phyloP scores from a whole-genome alignment of 257 asterid genomes.

The Anisodus acutangulus region DNA sequence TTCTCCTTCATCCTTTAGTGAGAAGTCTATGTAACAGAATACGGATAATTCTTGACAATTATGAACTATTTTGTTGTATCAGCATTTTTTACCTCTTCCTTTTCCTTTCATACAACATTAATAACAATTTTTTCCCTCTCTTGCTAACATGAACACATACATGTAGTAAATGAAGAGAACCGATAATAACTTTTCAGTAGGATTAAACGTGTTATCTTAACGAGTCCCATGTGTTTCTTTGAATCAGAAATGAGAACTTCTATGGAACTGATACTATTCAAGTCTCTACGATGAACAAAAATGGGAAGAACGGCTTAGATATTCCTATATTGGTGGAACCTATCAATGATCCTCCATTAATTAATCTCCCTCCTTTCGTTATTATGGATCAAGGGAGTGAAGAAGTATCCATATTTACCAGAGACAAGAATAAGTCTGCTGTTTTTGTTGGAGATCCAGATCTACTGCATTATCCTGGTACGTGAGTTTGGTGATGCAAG shows the following conservation, averaged over 20 bases:
- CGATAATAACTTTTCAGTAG: not conserved
- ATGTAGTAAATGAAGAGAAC: not conserved
- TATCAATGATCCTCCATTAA: slow-evolving; percentile 80
- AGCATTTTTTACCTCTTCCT: slow-evolving; percentile 1
- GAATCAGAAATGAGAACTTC: slow-evolving; percentile 67
- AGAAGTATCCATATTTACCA: slow-evolving; percentile 59
- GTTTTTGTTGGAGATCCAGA: slow-evolving; percentile 67
- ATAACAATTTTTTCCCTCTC: not conserved
- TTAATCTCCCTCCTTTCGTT: slow-evolving; percentile 69
- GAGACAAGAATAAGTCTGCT: slow-evolving; percentile 32
- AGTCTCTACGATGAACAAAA: slow-evolving; percentile 66
- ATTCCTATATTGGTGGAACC: slow-evolving; percentile 82
- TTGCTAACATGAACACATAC: not conserved
- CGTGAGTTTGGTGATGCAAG: not conserved
- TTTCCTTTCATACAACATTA: not conserved
- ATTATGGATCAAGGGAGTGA: slow-evolving; percentile 57
- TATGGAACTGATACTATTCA: slow-evolving; percentile 65
- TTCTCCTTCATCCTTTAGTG: not conserved
- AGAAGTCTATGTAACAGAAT: slow-evolving; percentile 3
- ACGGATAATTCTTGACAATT: not conserved
- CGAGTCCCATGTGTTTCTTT: slow-evolving; percentile 20
- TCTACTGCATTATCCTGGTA: slow-evolving; percentile 77
- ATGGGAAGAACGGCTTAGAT: slow-evolving; percentile 65
- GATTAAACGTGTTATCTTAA: slow-evolving; percentile 10
- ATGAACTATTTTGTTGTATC: slow-evolving; percentile 13